Conservation (phyloP, 441 rosid genomes). For the Bocquillonia castaneifolia region DNA sequence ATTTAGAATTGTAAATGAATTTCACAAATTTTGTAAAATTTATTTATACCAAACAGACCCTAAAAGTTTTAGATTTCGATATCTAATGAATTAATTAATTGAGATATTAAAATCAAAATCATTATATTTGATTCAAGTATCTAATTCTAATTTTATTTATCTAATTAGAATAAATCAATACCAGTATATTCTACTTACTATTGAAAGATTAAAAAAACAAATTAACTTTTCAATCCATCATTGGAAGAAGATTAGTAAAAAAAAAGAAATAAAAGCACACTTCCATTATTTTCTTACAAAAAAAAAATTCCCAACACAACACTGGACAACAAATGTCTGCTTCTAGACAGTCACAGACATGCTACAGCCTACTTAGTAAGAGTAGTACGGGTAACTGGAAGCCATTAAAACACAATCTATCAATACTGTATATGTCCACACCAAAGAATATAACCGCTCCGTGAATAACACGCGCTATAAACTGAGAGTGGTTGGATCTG, state of each 20-base stretch:
- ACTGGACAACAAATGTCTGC: not conserved
- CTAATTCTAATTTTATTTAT: no score
- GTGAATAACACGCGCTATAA: constrained; percentile 11
- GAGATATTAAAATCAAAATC: no score
- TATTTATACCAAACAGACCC: no score
- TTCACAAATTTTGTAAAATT: no score
- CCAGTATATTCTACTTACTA: no score
- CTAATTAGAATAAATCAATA: no score
- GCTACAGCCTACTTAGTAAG: no score
- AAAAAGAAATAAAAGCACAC: not conserved
- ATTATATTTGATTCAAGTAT: no score
- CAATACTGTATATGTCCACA: not conserved
- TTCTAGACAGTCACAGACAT: not conserved
- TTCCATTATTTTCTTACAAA: not conserved
- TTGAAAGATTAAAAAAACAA: no score
- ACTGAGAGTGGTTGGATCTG: constrained; percentile 17
- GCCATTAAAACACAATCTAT: not conserved
- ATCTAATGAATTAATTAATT: no score
- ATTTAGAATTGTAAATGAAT: no score
- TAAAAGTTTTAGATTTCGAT: no score
- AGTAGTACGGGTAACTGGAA: not conserved
- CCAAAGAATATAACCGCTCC: not conserved
- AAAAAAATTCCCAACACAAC: not conserved
- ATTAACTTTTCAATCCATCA: not conserved
- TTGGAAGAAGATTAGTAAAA: not conserved